These are phyloP conservation scores for Elongisporangium prolatum DNA, from an alignment of 352 stramenopile species.

Conservation along the genomic window DNA sequence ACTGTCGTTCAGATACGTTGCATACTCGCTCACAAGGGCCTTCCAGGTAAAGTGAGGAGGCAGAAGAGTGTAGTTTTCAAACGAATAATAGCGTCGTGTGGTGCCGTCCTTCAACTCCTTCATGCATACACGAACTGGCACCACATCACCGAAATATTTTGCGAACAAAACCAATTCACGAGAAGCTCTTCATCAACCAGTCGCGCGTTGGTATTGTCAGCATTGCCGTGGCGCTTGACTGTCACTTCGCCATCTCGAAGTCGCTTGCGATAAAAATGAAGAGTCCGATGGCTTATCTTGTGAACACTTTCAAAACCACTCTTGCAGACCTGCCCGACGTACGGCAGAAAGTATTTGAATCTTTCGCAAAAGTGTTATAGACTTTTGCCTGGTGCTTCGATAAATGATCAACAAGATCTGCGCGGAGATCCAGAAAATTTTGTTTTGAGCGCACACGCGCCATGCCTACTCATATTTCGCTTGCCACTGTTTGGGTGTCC, in stretches of 20 bases:
- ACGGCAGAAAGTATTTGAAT: conserved; percentile 1
- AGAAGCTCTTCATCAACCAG: conserved; percentile 3
- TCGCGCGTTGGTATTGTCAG: conserved; percentile 1
- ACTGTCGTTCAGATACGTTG: not conserved
- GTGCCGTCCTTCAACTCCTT: not conserved
- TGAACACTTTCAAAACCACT: not conserved
- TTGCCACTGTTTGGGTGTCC: too few relatives aligned
- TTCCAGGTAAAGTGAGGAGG: conserved; percentile 5
- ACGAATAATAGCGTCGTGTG: conserved; percentile 1
- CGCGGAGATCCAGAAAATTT: too few relatives aligned
- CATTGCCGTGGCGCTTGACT: conserved; percentile 1
- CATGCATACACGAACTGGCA: conserved; percentile 3
- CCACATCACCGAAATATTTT: conserved; percentile 2
- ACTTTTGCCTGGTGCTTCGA: too few relatives aligned
- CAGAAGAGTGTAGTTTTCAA: conserved; percentile 6
- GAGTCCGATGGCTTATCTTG: conserved; percentile 1
- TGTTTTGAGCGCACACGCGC: too few relatives aligned
- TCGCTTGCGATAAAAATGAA: conserved; percentile 5
- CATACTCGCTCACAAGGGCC: too few relatives aligned
- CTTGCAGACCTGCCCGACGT: conserved; percentile 2
- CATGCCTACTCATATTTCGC: too few relatives aligned
- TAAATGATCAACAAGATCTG: too few relatives aligned
- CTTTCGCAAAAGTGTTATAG: too few relatives aligned
- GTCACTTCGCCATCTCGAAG: conserved; percentile 3
- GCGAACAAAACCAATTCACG: conserved; percentile 5